Conservation (phyloP, 2,329 filamentous ascomycete species). For the Aspergillus piperis region DNA sequence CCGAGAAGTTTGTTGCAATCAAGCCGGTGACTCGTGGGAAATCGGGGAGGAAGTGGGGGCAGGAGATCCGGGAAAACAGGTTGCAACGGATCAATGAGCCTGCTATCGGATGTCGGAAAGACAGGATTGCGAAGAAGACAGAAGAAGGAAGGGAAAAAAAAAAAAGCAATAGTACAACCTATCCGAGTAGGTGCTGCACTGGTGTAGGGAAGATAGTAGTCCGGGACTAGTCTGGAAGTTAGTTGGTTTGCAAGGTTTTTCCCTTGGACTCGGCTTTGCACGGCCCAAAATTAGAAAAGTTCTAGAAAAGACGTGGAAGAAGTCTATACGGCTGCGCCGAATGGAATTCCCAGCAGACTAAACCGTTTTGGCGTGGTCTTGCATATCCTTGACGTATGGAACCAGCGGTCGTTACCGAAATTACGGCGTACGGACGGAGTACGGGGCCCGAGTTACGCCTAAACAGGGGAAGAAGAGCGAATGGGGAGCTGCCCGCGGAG, state of each 20-base stretch:
- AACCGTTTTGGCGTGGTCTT: neutral
- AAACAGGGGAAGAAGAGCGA: neutral
- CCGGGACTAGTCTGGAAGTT: neutral
- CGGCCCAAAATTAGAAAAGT: constrained; percentile 24
- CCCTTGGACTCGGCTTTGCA: neutral
- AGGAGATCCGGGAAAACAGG: neutral
- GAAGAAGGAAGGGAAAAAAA: neutral
- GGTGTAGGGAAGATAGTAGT: neutral
- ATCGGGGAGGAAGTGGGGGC: neutral
- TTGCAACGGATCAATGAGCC: neutral
- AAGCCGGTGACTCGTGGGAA: neutral
- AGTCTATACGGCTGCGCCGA: constrained; percentile 13
- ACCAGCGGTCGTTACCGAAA: neutral
- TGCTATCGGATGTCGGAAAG: neutral
- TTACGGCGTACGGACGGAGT: neutral
- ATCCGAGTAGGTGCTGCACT: neutral
- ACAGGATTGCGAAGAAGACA: neutral
- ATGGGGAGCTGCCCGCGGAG: neutral
- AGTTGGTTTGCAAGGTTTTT: neutral
- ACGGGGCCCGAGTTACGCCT: neutral
- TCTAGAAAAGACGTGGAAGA: constrained; percentile 23
- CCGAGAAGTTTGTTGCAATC: neutral
- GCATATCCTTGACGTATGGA: neutral
- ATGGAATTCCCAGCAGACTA: neutral
- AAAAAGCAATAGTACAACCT: neutral